These are phyloP conservation scores for Lipomyces yamadae DNA, from an alignment of 805 yeast genomes.

Conservation along the genomic window DNA sequence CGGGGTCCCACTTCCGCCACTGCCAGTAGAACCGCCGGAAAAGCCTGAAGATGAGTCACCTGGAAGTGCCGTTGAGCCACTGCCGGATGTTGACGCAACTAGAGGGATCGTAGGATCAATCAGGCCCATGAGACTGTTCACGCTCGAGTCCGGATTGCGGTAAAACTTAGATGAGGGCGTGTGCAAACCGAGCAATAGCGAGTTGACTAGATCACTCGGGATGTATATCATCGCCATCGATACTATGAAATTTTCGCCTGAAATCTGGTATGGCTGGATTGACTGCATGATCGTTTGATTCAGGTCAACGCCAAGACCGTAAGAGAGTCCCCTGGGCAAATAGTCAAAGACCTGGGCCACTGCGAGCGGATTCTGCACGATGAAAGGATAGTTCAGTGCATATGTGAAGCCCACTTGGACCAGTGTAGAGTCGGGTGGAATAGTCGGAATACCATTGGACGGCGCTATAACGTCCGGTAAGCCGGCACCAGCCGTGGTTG, in stretches of 20 bases:
- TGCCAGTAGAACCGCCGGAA: conserved; percentile 12
- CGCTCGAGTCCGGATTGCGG: conserved; percentile 60
- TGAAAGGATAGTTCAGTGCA: conserved; percentile 81
- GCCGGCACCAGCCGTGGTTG: conserved; percentile 48
- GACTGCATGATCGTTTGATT: conserved; percentile 62
- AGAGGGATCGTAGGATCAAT: conserved; percentile 62
- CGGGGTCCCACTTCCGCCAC: conserved; percentile 16
- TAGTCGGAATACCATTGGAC: conserved; percentile 51
- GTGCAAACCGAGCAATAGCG: conserved; percentile 57
- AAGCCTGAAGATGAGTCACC: not conserved
- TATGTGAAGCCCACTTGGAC: conserved; percentile 79
- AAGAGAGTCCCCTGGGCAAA: conserved; percentile 72
- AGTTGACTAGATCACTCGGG: conserved; percentile 58
- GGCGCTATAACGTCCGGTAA: conserved; percentile 84
- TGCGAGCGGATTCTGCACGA: conserved; percentile 70
- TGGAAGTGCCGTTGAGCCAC: conserved; percentile 7
- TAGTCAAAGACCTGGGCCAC: conserved; percentile 86
- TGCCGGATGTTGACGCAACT: conserved; percentile 23
- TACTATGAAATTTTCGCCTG: conserved; percentile 64
- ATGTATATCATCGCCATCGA: conserved; percentile 89
- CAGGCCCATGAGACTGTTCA: conserved; percentile 62
- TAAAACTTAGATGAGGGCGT: conserved; percentile 64
- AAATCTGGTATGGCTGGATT: conserved; percentile 74
- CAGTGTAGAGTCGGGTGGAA: conserved; percentile 52
- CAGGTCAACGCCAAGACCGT: conserved; percentile 58